phyloP scores from a whole-genome alignment of 2,329 filamentous ascomycete species.

The Ciborinia camelliae region DNA sequence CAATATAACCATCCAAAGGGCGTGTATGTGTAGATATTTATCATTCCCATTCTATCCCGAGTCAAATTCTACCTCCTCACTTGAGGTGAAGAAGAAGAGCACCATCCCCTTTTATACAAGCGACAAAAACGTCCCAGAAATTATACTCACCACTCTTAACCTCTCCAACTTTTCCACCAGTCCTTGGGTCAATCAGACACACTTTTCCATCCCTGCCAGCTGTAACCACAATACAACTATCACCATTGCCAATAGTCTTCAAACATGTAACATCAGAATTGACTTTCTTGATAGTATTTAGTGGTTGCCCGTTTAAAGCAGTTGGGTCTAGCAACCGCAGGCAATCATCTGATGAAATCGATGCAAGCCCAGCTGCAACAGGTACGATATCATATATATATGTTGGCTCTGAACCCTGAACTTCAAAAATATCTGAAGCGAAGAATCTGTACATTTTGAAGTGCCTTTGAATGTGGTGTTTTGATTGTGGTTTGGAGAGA shows the following conservation, averaged over 20 bases:
- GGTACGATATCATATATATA: slow-evolving; percentile 46
- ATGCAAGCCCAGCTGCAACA: slow-evolving; percentile 31
- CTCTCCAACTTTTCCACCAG: slow-evolving; percentile 45
- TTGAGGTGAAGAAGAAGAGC: slow-evolving; percentile 3
- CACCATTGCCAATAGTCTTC: slow-evolving; percentile 51
- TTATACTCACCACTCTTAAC: slow-evolving; percentile 38
- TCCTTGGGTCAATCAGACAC: slow-evolving; percentile 62
- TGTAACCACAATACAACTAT: slow-evolving; percentile 53
- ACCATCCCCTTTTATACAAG: neutral
- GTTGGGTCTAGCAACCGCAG: slow-evolving; percentile 62
- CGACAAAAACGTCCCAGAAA: neutral
- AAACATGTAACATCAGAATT: slow-evolving; percentile 64
- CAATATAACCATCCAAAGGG: neutral
- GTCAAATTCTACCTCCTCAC: neutral
- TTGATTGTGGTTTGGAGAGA: neutral
- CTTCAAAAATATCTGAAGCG: slow-evolving; percentile 27
- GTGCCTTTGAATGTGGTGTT: slow-evolving; percentile 31
- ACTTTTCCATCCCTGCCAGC: slow-evolving; percentile 69
- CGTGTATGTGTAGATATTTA: neutral
- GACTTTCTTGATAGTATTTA: slow-evolving; percentile 47
- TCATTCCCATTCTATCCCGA: neutral
- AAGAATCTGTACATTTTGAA: slow-evolving; percentile 37
- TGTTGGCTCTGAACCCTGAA: slow-evolving; percentile 33
- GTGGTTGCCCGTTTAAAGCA: slow-evolving; percentile 50
- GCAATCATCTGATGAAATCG: slow-evolving; percentile 68